Percentiles rank a stretch among this genome's conserved stretches.
Evolutionary conservation across 768 basidiomycete genomes (phyloP).

Genomic region (Hebeloma cylindrosporum): DNA sequence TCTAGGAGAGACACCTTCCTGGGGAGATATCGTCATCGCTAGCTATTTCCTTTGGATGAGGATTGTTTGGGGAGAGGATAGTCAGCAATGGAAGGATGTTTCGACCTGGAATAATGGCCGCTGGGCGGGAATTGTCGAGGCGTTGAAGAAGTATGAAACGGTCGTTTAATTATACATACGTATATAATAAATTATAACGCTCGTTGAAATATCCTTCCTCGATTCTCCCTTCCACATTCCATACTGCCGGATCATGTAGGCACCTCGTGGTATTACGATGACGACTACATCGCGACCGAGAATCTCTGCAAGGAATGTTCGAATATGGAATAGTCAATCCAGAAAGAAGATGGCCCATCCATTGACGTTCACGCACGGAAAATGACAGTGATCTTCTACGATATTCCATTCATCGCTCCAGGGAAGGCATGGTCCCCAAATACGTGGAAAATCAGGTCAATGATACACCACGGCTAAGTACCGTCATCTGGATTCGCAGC

Average conservation of each 20-base stretch:
- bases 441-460: constrained; percentile 40
- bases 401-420: constrained; percentile 30
- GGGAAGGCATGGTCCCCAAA: constrained; percentile 39
- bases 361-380: too few relatives aligned
- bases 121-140: constrained; percentile 29
- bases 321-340: too few relatives aligned
- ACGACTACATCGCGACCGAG: too few relatives aligned
- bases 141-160: constrained; percentile 18
- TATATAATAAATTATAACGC: too few relatives aligned
- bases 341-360: too few relatives aligned
- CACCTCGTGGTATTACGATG: too few relatives aligned
- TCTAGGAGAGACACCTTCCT: constrained; percentile 34
- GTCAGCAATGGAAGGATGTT: constrained; percentile 36
- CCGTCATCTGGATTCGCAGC: background rate
- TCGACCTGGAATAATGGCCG: constrained; percentile 31
- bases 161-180: constrained; percentile 23
- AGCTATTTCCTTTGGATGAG: constrained; percentile 24
- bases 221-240: too few relatives aligned
- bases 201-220: too few relatives aligned
- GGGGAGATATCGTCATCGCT: constrained; percentile 40
- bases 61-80: constrained; percentile 31
- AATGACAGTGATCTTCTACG: constrained; percentile 33
- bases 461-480: background rate
- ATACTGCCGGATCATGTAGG: too few relatives aligned
- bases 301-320: too few relatives aligned